Evolutionary conservation across 441 rosid species (phyloP).

Genomic region (Corymbia citriodora): DNA sequence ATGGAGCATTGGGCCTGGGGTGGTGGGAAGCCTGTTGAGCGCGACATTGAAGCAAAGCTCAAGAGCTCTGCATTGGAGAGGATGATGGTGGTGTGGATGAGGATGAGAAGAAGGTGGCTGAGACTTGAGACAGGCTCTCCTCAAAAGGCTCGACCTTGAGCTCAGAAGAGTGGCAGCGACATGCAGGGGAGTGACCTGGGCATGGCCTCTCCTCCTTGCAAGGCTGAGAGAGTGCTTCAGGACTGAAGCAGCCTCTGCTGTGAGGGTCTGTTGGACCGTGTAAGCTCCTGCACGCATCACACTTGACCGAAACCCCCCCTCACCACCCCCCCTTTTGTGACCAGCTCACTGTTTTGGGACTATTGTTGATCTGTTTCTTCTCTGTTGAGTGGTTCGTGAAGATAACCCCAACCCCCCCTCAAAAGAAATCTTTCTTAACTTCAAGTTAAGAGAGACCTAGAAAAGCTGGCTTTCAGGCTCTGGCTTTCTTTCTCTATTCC

Average conservation of each 20-base stretch:
- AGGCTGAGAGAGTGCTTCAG: constrained; percentile 94
- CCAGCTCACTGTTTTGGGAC: not conserved
- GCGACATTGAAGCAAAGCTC: constrained; percentile 95
- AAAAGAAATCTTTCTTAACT: not conserved
- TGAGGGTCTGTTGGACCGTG: constrained; percentile 94
- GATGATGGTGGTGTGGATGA: constrained; percentile 31
- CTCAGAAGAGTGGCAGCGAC: constrained; percentile 83
- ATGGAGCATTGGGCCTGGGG: constrained; percentile 57
- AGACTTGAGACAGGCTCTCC: constrained; percentile 84
- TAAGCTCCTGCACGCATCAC: constrained; percentile 95
- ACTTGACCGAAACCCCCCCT: constrained; percentile 52
- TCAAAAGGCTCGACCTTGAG: constrained; percentile 55
- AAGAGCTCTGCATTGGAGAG: constrained; percentile 83
- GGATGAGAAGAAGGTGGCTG: constrained; percentile 29
- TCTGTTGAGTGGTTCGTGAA: constrained; percentile 1
- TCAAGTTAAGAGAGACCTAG: not conserved
- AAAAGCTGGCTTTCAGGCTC: not conserved
- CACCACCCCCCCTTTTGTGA: constrained; percentile 36
- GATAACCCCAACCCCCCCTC: constrained; percentile 20
- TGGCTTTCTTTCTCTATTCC: not conserved
- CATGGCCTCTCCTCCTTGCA: constrained; percentile 97
- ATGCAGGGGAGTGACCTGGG: constrained; percentile 94
- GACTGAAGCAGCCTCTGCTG: constrained; percentile 96
- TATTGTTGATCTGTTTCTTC: constrained; percentile 4
- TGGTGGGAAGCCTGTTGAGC: constrained; percentile 72